These are phyloP conservation scores for Suhomyces atakaporum DNA, from an alignment of 1,139 yeast species.

Conservation along the genomic window DNA sequence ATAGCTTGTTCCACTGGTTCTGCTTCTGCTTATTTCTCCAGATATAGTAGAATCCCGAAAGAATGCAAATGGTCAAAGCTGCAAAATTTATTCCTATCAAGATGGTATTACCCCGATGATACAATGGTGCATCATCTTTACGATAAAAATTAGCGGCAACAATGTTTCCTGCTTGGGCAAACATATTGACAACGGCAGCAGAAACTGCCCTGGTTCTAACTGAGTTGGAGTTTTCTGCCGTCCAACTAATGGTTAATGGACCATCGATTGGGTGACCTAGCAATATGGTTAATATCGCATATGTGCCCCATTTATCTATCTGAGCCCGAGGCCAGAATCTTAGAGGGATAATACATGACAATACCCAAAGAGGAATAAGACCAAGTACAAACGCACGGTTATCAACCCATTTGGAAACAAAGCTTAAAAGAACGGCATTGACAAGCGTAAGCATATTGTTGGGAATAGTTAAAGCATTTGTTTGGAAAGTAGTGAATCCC, in stretches of 20 bases:
- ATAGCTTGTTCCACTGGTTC: conserved; percentile 48
- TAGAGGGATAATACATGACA: conserved; percentile 15
- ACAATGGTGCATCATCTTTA: conserved; percentile 17
- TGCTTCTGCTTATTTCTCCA: conserved; percentile 48
- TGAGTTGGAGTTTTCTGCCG: conserved; percentile 18
- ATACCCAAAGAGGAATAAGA: conserved; percentile 14
- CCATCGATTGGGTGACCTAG: conserved; percentile 15
- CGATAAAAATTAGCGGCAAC: conserved; percentile 16
- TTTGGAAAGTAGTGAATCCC: conserved; percentile 21
- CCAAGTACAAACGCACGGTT: conserved; percentile 15
- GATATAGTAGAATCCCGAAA: conserved; percentile 37
- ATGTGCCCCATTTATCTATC: conserved; percentile 22
- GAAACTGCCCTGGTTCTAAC: conserved; percentile 20
- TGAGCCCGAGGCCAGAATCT: conserved; percentile 21
- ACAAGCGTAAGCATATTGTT: conserved; percentile 17
- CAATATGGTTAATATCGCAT: conserved; percentile 18
- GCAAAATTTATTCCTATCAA: conserved; percentile 17
- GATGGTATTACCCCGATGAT: conserved; percentile 15
- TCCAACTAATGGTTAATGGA: conserved; percentile 18
- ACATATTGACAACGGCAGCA: conserved; percentile 20
- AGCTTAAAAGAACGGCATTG: conserved; percentile 15
- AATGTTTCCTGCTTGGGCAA: conserved; percentile 17
- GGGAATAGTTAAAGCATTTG: conserved; percentile 24
- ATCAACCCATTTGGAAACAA: conserved; percentile 14
- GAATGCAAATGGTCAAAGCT: conserved; percentile 13